These are phyloP conservation scores for Xerocomellus dryophilus DNA, from an alignment of 768 basidiomycete genomes.

Conservation along the genomic window DNA sequence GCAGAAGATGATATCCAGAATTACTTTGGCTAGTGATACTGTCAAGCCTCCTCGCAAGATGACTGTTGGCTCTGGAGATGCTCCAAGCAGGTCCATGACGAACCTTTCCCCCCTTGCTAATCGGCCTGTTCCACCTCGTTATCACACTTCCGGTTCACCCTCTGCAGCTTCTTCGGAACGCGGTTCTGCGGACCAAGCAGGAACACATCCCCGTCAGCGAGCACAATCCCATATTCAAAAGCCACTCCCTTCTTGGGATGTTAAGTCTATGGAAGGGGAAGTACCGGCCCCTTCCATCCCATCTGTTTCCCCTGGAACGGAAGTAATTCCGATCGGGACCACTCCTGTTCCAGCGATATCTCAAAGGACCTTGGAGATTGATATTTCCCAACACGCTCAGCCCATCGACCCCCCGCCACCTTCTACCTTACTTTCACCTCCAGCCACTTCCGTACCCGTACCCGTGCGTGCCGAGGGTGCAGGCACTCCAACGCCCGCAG, in stretches of 20 bases:
- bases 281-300: not conserved
- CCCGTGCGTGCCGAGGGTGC: conserved; percentile 9
- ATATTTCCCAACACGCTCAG: conserved; percentile 4
- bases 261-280: conserved; percentile 15
- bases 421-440: conserved; percentile 1
- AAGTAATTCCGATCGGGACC: not conserved
- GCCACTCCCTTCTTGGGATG: conserved; percentile 16
- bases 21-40: conserved; percentile 48
- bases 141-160: conserved; percentile 43
- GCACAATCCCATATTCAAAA: conserved; percentile 28
- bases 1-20: conserved; percentile 79
- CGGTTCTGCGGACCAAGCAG: conserved; percentile 18
- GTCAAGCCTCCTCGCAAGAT: conserved; percentile 33
- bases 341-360: conserved; percentile 3
- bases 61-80: conserved; percentile 22
- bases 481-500: not conserved
- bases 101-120: conserved; percentile 53
- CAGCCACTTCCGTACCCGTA: not conserved
- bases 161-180: conserved; percentile 42
- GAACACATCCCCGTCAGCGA: conserved; percentile 22
- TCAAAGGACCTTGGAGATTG: conserved; percentile 5
- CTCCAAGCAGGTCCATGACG: conserved; percentile 34
- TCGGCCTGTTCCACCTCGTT: conserved; percentile 59
- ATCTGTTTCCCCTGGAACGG: conserved; percentile 8
- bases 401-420: conserved; percentile 1